Conservation (phyloP, 495 filamentous ascomycete genomes). For the Tuber aestivum region DNA sequence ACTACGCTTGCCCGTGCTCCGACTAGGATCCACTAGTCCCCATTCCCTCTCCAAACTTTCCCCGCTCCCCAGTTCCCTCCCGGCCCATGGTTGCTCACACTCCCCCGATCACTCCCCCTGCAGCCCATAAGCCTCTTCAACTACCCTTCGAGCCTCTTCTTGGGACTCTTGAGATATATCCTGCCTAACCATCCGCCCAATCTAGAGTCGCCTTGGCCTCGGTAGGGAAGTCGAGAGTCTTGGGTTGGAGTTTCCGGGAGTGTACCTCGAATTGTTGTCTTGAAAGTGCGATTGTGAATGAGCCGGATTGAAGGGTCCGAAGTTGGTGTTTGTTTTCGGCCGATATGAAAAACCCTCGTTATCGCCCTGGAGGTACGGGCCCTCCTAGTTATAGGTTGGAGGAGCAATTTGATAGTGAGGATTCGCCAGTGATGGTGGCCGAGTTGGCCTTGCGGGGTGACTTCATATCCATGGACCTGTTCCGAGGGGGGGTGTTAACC, state of each 20-base stretch:
- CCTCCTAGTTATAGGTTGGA: neutral
- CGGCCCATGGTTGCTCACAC: neutral
- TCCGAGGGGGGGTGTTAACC: too few relatives aligned
- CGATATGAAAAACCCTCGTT: neutral
- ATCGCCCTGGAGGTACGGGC: neutral
- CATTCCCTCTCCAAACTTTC: neutral
- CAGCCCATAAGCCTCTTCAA: neutral
- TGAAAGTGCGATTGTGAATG: neutral
- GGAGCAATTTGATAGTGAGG: neutral
- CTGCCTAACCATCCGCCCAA: neutral
- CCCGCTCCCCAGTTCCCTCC: neutral
- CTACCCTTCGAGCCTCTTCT: neutral
- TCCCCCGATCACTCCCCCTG: neutral
- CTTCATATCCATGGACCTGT: neutral
- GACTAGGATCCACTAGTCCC: too few relatives aligned
- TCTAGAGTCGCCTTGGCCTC: neutral
- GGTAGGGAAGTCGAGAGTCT: neutral
- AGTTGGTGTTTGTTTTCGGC: neutral
- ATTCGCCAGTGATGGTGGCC: neutral
- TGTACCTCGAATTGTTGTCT: neutral
- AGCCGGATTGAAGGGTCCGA: neutral
- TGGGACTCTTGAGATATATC: neutral
- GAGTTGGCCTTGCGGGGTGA: neutral
- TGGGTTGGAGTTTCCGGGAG: neutral
- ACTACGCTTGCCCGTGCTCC: neutral